phyloP scores from a whole-genome alignment of 345 rosid genomes.

The Salix caprea region DNA sequence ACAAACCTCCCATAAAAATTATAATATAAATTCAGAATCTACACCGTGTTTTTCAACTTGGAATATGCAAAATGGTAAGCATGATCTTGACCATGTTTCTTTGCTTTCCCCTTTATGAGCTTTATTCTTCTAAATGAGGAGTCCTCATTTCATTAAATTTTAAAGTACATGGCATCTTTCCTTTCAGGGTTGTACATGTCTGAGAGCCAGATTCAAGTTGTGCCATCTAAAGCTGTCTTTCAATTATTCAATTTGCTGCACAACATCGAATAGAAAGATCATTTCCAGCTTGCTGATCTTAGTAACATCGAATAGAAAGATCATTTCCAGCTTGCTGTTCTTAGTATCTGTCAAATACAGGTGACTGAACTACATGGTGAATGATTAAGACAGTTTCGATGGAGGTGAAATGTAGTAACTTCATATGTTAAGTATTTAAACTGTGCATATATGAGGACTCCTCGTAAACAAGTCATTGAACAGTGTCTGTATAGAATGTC shows the following conservation, averaged over 20 bases:
- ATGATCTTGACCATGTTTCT: background rate
- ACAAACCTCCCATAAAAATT: background rate
- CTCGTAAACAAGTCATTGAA: too few relatives aligned
- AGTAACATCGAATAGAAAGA: background rate
- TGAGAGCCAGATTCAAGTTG: background rate
- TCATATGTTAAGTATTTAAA: background rate
- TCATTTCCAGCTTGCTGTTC: too few relatives aligned
- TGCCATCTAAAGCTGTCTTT: background rate
- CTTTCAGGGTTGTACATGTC: background rate
- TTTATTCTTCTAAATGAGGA: background rate
- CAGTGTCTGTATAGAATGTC: too few relatives aligned
- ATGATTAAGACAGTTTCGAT: background rate
- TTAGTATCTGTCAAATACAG: background rate
- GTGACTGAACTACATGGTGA: background rate
- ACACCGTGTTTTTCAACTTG: background rate
- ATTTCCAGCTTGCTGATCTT: background rate
- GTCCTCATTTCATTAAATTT: background rate
- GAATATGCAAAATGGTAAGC: background rate
- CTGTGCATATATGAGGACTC: too few relatives aligned
- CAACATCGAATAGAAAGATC: background rate
- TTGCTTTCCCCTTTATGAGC: background rate
- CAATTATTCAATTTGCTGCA: background rate
- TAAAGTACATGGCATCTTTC: background rate
- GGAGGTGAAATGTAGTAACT: background rate
- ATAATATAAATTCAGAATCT: background rate